Conservation (phyloP, 2,329 filamentous ascomycete species). For the Botrytis deweyae region DNA sequence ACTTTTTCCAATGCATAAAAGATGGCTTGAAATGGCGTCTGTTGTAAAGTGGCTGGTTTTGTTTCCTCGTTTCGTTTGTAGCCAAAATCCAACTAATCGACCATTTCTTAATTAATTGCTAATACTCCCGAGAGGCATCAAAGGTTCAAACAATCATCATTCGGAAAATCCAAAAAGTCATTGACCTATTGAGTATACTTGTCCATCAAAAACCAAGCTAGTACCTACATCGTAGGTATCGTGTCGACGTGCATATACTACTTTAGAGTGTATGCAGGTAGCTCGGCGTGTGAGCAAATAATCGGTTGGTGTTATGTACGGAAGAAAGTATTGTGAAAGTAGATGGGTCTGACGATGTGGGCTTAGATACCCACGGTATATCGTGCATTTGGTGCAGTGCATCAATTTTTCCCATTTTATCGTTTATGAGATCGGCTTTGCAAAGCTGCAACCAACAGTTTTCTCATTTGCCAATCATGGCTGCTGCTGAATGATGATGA, state of each 20-base stretch:
- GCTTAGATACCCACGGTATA: conserved; percentile 5
- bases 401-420: conserved; percentile 6
- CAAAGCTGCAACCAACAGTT: conserved; percentile 9
- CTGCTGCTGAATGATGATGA: not conserved
- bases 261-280: not conserved
- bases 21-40: conserved; percentile 9
- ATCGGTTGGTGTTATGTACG: conserved; percentile 11
- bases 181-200: not conserved
- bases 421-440: conserved; percentile 10
- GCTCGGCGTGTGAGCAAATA: conserved; percentile 14
- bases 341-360: conserved; percentile 7
- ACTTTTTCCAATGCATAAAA: conserved; percentile 13
- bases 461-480: not conserved
- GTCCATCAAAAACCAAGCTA: not conserved
- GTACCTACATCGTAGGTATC: conserved; percentile 7
- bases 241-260: conserved; percentile 14
- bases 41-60: conserved; percentile 8
- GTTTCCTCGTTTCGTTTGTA: not conserved
- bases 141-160: not conserved
- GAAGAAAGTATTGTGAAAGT: conserved; percentile 8
- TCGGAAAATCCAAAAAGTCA: not conserved
- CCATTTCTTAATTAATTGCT: not conserved
- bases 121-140: not conserved
- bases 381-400: conserved; percentile 15
- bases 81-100: not conserved